These are phyloP conservation scores for Penicillium olsonii DNA, from an alignment of 2,329 filamentous ascomycete species.

Conservation along the genomic window DNA sequence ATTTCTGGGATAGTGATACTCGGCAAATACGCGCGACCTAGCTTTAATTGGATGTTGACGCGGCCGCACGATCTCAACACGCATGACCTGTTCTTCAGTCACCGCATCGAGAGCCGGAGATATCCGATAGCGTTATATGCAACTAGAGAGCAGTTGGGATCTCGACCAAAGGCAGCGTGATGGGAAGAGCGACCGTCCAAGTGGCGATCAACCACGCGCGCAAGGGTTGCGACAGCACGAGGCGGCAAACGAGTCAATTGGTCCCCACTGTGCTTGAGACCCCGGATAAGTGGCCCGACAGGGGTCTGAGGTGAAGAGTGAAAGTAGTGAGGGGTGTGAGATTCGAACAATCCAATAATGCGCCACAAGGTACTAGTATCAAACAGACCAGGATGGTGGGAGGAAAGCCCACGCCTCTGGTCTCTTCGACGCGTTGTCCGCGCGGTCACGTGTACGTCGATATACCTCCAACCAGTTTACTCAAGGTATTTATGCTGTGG, in stretches of 20 bases:
- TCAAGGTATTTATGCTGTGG: not conserved
- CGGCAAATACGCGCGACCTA: conserved; percentile 14
- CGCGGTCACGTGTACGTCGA: conserved; percentile 34
- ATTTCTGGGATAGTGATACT: conserved; percentile 1
- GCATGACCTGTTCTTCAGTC: conserved; percentile 17
- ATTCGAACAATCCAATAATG: conserved; percentile 1
- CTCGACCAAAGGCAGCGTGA: conserved; percentile 12
- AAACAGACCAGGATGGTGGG: conserved; percentile 5
- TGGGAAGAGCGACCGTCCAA: conserved; percentile 20
- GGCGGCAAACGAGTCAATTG: conserved; percentile 19
- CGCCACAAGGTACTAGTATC: conserved; percentile 5
- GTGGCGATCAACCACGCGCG: conserved; percentile 28
- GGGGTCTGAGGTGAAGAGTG: not conserved
- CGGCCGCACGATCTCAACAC: conserved; percentile 21
- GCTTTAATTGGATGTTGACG: conserved; percentile 19
- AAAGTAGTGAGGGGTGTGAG: not conserved
- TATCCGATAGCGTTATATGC: conserved; percentile 18
- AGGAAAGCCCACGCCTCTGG: conserved; percentile 15
- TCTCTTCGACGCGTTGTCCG: conserved; percentile 32
- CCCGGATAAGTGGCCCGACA: not conserved
- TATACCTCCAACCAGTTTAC: not conserved
- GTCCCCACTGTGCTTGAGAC: conserved; percentile 3
- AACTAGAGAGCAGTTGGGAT: conserved; percentile 15
- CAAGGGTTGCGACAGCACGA: conserved; percentile 23
- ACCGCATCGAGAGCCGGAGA: conserved; percentile 24